Conservation (phyloP, 225 moss, liverwort and hornwort species). For the Polytrichum commune region DNA sequence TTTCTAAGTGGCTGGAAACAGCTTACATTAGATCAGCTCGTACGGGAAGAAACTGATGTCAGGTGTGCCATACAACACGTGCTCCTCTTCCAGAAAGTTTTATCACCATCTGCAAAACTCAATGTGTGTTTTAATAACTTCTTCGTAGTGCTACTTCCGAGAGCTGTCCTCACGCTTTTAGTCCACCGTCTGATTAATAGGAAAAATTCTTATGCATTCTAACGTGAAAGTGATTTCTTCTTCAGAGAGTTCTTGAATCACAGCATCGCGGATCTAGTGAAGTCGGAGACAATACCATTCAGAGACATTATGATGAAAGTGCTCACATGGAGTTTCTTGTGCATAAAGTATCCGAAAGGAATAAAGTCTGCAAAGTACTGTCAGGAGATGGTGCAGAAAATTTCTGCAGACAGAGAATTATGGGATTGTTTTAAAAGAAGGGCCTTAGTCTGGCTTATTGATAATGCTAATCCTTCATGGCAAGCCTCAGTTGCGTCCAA, state of each 20-base stretch:
- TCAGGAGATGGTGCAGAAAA: constrained; percentile 50
- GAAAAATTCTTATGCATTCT: not conserved
- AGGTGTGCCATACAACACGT: constrained; percentile 19
- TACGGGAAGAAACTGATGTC: constrained; percentile 47
- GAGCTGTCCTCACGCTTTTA: too few relatives aligned
- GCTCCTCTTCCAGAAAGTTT: not conserved
- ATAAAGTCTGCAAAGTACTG: constrained; percentile 41
- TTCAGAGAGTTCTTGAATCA: constrained; percentile 56
- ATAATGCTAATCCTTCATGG: constrained; percentile 43
- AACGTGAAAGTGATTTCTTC: not conserved
- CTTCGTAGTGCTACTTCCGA: too few relatives aligned
- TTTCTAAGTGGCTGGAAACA: constrained; percentile 66
- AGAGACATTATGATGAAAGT: constrained; percentile 56
- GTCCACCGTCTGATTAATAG: too few relatives aligned
- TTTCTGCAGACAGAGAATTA: constrained; percentile 43
- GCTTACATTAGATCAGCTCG: constrained; percentile 56
- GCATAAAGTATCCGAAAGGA: constrained; percentile 52
- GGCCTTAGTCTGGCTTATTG: constrained; percentile 36
- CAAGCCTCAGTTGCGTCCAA: constrained; percentile 64
- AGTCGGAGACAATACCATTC: constrained; percentile 38
- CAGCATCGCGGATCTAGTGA: constrained; percentile 44
- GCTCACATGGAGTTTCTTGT: constrained; percentile 59
- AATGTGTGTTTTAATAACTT: too few relatives aligned
- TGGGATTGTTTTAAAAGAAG: constrained; percentile 45
- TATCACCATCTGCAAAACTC: not conserved